These are phyloP conservation scores for Trichosporon inkin DNA, from an alignment of 1,284 basidiomycete species.

Conservation along the genomic window DNA sequence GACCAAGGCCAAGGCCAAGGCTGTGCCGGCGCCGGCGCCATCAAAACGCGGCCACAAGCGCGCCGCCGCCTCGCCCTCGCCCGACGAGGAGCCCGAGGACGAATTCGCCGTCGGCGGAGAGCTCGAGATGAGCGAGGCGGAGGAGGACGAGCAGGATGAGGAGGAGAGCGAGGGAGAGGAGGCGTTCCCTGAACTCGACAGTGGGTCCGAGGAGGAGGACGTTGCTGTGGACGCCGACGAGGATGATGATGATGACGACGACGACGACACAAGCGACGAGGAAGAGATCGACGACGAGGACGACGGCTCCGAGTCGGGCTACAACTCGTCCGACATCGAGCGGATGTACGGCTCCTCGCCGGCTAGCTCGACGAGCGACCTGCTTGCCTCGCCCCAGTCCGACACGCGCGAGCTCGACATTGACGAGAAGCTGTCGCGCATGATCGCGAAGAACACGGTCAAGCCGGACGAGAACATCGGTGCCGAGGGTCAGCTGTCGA, in stretches of 20 bases:
- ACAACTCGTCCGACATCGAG: constrained; percentile 51
- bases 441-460: constrained; percentile 43
- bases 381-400: constrained; percentile 22
- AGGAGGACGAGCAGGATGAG: constrained; percentile 32
- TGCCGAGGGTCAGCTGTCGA: constrained; percentile 43
- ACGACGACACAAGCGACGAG: constrained; percentile 31
- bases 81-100: constrained; percentile 27
- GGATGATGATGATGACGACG: constrained; percentile 9
- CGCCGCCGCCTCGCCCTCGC: constrained; percentile 14
- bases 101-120: constrained; percentile 35
- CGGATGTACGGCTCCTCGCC: constrained; percentile 36
- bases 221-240: constrained; percentile 48
- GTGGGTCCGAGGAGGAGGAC: constrained; percentile 47
- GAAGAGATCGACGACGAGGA: constrained; percentile 45
- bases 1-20: constrained; percentile 10
- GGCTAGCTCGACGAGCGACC: constrained; percentile 11
- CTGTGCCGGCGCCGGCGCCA: constrained; percentile 7
- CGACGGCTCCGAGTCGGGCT: constrained; percentile 46
- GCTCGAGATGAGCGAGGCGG: constrained; percentile 26
- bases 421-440: constrained; percentile 33
- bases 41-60: constrained; percentile 19
- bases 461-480: constrained; percentile 47
- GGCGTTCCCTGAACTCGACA: constrained; percentile 53
- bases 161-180: constrained; percentile 42
- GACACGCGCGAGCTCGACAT: constrained; percentile 16